A percentile compares a stretch with the other conserved stretches of the same genome.
Conservation (phyloP, 805 yeast species). For the Ogataea parapolymorpha region DNA sequence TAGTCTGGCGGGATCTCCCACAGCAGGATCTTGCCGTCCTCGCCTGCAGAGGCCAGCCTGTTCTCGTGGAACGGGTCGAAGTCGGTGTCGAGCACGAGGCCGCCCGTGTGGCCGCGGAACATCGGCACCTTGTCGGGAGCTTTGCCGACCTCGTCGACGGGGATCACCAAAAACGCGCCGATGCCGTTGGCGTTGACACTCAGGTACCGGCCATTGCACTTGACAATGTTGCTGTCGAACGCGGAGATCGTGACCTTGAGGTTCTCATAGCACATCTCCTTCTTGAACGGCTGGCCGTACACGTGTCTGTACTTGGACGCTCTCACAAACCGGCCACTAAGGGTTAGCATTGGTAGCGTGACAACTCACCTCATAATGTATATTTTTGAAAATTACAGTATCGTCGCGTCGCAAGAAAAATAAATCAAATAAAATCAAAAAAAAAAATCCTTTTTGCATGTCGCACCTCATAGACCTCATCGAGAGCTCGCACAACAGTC, state of each 20-base stretch:
- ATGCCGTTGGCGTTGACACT: conserved; percentile 92
- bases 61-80: conserved; percentile 87
- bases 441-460: neutral
- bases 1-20: conserved; percentile 88
- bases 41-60: conserved; percentile 75
- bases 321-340: conserved; percentile 84
- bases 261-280: conserved; percentile 71
- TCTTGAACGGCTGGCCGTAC: conserved; percentile 80
- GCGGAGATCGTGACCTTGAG: conserved; percentile 83
- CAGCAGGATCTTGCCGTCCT: conserved; percentile 72
- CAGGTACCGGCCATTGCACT: conserved; percentile 81
- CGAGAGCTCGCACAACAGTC: conserved; percentile 31
- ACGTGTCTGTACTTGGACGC: conserved; percentile 97
- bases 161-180: conserved; percentile 95
- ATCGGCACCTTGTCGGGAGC: conserved; percentile 91
- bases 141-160: conserved; percentile 81
- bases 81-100: conserved; percentile 91
- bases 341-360: conserved; percentile 5
- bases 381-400: neutral
- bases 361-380: conserved; percentile 23
- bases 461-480: conserved; percentile 15
- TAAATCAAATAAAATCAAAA: too few relatives aligned
- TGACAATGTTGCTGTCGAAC: conserved; percentile 90
- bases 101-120: conserved; percentile 95
- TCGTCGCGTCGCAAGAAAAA: neutral